phyloP scores from a whole-genome alignment of 106 monocot genomes.

The Allium cepa region DNA sequence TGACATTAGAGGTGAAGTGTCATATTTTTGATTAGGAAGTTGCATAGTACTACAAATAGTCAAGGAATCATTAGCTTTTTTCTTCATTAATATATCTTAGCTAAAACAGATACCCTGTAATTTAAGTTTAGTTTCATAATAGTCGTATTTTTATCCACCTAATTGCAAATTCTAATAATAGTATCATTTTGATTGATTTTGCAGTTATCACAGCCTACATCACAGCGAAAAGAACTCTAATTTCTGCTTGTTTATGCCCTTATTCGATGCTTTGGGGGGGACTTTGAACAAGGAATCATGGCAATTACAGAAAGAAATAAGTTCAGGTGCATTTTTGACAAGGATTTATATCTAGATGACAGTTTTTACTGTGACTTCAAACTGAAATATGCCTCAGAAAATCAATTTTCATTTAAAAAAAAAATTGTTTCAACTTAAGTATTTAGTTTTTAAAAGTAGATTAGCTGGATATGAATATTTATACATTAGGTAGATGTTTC shows the following conservation, averaged over 20 bases:
- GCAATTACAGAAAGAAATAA: slow-evolving; percentile 57
- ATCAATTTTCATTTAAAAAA: too few relatives aligned
- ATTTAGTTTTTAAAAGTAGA: too few relatives aligned
- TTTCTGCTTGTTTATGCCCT: slow-evolving; percentile 97
- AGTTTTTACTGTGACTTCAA: too few relatives aligned
- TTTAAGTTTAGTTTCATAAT: background rate
- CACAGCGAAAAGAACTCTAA: slow-evolving; percentile 71
- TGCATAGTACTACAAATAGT: background rate
- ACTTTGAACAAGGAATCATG: slow-evolving; percentile 73
- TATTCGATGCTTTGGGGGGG: slow-evolving; percentile 70
- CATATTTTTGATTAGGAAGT: too few relatives aligned
- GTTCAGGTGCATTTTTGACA: slow-evolving; percentile 23
- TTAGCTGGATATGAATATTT: too few relatives aligned
- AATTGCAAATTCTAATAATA: background rate
- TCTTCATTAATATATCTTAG: background rate
- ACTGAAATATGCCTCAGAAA: too few relatives aligned
- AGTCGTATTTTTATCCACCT: background rate
- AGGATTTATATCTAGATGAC: background rate
- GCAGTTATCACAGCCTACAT: slow-evolving; percentile 83
- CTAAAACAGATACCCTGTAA: background rate
- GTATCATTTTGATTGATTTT: slow-evolving; percentile 1
- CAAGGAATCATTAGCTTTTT: background rate
- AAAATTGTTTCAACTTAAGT: too few relatives aligned
- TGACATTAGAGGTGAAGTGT: too few relatives aligned
- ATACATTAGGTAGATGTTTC: too few relatives aligned